phyloP scores from a whole-genome alignment of 106 monocot species.

The Vanilla planifolia region DNA sequence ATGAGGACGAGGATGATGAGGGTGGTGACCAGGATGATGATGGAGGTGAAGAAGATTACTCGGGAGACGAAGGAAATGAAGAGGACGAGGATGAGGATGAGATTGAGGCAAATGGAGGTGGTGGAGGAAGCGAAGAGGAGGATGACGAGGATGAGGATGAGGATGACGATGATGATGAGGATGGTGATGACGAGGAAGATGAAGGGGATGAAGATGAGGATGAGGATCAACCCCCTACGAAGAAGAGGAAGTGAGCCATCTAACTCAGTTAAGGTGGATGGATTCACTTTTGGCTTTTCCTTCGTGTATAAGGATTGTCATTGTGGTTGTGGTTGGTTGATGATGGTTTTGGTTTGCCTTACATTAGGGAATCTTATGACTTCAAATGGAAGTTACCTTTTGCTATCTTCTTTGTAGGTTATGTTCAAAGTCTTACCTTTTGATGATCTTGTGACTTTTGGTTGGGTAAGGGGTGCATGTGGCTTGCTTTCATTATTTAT shows the following conservation, averaged over 20 bases:
- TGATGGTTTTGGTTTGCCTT: background rate
- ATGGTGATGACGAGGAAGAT: background rate
- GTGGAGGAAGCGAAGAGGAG: background rate
- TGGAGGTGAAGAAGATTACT: slow-evolving; percentile 3
- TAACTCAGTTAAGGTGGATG: background rate
- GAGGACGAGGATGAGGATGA: background rate
- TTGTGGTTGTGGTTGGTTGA: background rate
- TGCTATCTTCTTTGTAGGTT: slow-evolving; percentile 1
- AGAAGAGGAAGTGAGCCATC: slow-evolving; percentile 6
- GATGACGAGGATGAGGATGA: background rate
- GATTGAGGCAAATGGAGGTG: background rate
- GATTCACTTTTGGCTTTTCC: no score
- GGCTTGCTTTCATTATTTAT: background rate
- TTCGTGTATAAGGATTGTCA: background rate
- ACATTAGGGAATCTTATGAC: background rate
- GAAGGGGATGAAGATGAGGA: background rate
- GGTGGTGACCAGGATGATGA: background rate
- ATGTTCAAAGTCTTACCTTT: background rate
- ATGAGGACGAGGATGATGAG: background rate
- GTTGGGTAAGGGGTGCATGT: background rate
- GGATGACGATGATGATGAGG: background rate
- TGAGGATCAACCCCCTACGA: slow-evolving; percentile 1
- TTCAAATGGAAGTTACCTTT: background rate
- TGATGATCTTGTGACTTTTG: background rate
- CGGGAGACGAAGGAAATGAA: background rate